Evolutionary conservation across 2,329 filamentous ascomycete species (phyloP), one percentile per base, ranked within the genome.

Genomic region (Talaromyces amestolkiae): DNA sequence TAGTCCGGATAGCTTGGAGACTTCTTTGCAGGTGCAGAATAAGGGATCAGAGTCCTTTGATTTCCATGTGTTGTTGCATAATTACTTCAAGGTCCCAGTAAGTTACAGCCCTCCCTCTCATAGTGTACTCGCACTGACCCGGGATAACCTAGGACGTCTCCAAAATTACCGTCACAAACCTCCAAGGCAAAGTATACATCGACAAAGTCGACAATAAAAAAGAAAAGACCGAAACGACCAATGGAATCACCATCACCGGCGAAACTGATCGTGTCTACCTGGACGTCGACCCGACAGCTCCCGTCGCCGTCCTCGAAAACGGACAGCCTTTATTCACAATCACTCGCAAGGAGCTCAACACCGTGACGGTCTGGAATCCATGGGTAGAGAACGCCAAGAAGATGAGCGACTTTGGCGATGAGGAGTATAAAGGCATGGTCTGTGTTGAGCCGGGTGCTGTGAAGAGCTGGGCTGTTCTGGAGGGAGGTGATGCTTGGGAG

Each of bases 301-400:
- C 78, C 19, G 74, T 80, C 58, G 63, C 75, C 11, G 69, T 79
- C 13, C 68, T 75, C 13, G 72, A 76, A 3, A 67, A 72, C 2
- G 87, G 86, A 0, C 85, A 85, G 73, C 83, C 88, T 15, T 81
- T 85, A 60, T 93, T 91, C 81, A 87, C 88, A 66, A 84, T 98
- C 64, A 86, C 90, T 47, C 87, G 95, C 68, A 92, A 97, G 78
- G 93, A 92, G 70, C 84, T 99, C 70, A 86, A 86, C 68, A 92
- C 98, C 70, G 89, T 95, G 17, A 94, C 97, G 1, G 91, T 98
- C 35, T 99, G 95, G 95, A 99, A 99, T 79, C 95, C 95, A 1
- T 97, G 94, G 93, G 84, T 85, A 47, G 91, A 93, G 69, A 96
- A 96, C 82, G 88, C 91, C 1, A 86, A 88, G 71, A 85, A 85